These are phyloP conservation scores for Aspergillus persii DNA, from an alignment of 2,329 filamentous ascomycete genomes.

Conservation along the genomic window DNA sequence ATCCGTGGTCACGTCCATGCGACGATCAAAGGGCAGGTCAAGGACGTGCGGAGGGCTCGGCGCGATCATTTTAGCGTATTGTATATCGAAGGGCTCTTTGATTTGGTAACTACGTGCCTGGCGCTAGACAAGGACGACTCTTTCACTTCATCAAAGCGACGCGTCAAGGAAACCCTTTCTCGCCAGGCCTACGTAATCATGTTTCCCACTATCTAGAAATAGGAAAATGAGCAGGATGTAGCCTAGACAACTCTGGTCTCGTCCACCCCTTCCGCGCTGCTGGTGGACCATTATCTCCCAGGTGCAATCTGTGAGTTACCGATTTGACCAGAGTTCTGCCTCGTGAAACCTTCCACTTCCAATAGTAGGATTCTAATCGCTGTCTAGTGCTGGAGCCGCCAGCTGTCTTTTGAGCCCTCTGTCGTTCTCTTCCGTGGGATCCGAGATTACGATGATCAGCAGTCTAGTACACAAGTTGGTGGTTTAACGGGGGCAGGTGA, in stretches of 20 bases:
- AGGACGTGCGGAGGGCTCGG: conserved; percentile 1
- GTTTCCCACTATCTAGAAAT: too few species aligned
- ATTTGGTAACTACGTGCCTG: too few species aligned
- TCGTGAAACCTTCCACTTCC: neutral
- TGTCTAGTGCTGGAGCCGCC: conserved; percentile 11
- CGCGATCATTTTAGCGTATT: conserved; percentile 5
- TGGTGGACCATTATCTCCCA: conserved; percentile 1
- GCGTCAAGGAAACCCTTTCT: too few species aligned
- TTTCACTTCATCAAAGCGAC: too few species aligned
- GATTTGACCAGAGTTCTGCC: neutral
- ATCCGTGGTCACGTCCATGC: neutral
- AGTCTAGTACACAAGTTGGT: neutral
- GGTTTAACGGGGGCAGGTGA: neutral
- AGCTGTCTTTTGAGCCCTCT: conserved; percentile 13
- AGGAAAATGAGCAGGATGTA: neutral
- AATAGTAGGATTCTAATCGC: neutral
- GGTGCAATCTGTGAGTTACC: conserved; percentile 11
- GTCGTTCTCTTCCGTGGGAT: conserved; percentile 5
- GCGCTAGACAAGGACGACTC: too few species aligned
- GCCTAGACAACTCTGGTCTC: neutral
- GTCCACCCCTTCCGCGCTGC: neutral
- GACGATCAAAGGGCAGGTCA: neutral
- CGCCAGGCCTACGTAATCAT: too few species aligned
- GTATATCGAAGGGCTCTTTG: too few species aligned
- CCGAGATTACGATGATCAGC: neutral